phyloP scores from a whole-genome alignment of 73 alveolate species.

The Halteria grandinella region DNA sequence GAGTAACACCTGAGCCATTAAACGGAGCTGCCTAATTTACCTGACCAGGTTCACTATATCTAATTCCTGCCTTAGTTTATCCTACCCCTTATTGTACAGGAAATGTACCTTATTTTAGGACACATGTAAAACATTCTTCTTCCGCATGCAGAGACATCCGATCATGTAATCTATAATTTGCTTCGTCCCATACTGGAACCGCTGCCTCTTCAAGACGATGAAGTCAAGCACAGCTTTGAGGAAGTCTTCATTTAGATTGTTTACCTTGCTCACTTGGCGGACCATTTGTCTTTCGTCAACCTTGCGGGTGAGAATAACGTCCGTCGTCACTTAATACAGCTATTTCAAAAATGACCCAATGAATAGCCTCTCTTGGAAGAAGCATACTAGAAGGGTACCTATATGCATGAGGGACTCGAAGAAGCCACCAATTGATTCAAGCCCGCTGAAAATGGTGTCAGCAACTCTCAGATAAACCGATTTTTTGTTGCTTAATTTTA shows the following conservation, averaged over 20 bases:
- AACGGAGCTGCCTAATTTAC: constrained; percentile 3
- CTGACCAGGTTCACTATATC: constrained; percentile 36
- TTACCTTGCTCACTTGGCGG: neutral
- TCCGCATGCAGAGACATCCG: constrained; percentile 1
- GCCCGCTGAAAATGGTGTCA: constrained; percentile 9
- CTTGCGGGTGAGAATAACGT: neutral
- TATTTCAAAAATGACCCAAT: constrained; percentile 31
- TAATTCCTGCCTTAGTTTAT: constrained; percentile 18
- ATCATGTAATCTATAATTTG: neutral
- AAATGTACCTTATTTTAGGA: neutral
- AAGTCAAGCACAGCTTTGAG: no score
- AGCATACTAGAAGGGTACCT: constrained; percentile 8
- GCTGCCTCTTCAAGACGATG: constrained; percentile 4
- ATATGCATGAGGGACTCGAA: constrained; percentile 9
- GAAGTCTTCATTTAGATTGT: neutral
- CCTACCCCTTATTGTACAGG: constrained; percentile 19
- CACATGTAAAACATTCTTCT: neutral
- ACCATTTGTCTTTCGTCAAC: neutral
- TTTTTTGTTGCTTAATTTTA: no score
- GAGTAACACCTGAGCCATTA: constrained; percentile 24
- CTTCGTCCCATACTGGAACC: constrained; percentile 17
- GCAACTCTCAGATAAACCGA: no score
- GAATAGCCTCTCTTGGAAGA: constrained; percentile 26
- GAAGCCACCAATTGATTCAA: constrained; percentile 34
- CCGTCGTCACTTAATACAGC: constrained; percentile 1